Evolutionary conservation across 441 rosid genomes (phyloP).

Genomic region (Corymbia calophylla): DNA sequence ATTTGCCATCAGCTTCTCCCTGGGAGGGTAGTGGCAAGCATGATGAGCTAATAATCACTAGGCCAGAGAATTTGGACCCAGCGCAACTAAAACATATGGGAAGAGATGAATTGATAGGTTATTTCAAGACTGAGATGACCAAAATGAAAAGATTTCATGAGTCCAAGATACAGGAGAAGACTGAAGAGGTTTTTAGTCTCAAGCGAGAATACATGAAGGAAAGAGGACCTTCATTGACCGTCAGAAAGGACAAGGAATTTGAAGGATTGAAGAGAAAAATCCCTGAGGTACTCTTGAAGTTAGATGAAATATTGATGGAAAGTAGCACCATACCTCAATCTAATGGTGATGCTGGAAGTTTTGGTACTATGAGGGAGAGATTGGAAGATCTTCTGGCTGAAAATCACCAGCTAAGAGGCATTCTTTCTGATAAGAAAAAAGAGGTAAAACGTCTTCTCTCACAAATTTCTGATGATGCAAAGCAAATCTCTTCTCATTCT

Average conservation of each 20-base stretch:
- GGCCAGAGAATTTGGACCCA: conserved; percentile 47
- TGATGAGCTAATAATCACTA: conserved; percentile 32
- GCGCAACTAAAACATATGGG: conserved; percentile 32
- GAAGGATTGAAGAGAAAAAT: conserved; percentile 69
- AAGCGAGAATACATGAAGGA: conserved; percentile 60
- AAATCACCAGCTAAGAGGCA: conserved; percentile 37
- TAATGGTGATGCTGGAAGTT: conserved; percentile 23
- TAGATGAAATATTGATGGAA: conserved; percentile 56
- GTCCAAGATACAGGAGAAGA: conserved; percentile 42
- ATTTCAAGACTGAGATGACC: conserved; percentile 67
- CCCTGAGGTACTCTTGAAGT: conserved; percentile 44
- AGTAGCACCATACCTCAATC: conserved; percentile 32
- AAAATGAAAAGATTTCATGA: conserved; percentile 85
- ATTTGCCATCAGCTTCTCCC: conserved; percentile 26
- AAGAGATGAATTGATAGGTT: conserved; percentile 34
- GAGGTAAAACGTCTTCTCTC: conserved; percentile 33
- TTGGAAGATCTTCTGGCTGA: conserved; percentile 45
- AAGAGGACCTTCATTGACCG: conserved; percentile 35
- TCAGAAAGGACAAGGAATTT: conserved; percentile 72
- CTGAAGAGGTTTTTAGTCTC: conserved; percentile 56
- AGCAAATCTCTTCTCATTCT: conserved; percentile 34
- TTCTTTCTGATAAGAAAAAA: conserved; percentile 34
- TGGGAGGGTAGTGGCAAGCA: conserved; percentile 66
- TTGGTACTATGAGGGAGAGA: conserved; percentile 39
- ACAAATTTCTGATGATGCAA: conserved; percentile 43